Evolutionary conservation across 805 yeast genomes (phyloP).

Genomic region (Yarrowia osloensis): DNA sequence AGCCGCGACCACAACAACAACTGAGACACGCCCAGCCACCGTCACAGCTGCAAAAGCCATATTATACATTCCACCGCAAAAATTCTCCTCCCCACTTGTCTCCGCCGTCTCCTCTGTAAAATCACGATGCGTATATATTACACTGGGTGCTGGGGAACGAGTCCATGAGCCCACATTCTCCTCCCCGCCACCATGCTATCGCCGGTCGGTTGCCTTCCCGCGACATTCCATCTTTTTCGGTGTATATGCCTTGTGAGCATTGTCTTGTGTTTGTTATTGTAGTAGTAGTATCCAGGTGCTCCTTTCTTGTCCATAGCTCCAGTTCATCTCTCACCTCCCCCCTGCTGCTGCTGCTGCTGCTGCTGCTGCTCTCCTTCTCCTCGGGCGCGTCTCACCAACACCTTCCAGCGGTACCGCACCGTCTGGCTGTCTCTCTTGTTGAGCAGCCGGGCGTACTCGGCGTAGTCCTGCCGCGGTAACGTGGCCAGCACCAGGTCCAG

Average conservation of each 20-base stretch:
- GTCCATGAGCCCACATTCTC: too few species aligned
- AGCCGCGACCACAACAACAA: background rate
- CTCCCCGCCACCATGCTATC: background rate
- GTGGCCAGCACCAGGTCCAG: slow-evolving; percentile 42
- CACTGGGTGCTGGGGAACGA: background rate
- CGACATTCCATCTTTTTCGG: too few species aligned
- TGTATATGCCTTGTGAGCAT: too few species aligned
- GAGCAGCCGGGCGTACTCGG: slow-evolving; percentile 41
- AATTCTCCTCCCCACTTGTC: too few species aligned
- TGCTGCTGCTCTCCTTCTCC: slow-evolving; percentile 36
- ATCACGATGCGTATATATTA: background rate
- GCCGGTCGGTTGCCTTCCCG: too few species aligned
- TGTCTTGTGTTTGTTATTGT: too few species aligned
- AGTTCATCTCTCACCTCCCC: background rate
- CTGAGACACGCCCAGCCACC: background rate
- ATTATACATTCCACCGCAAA: background rate
- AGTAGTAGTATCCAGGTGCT: too few species aligned
- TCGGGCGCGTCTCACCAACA: slow-evolving; percentile 41
- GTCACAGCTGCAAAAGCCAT: background rate
- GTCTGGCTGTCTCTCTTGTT: slow-evolving; percentile 44
- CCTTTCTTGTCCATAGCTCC: too few species aligned
- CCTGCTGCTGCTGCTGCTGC: background rate
- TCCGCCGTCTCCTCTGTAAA: background rate
- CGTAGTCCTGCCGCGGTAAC: slow-evolving; percentile 42
- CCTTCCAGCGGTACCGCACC: slow-evolving; percentile 44